Percentiles rank a stretch among this genome's conserved stretches.
These are phyloP conservation scores for Aspergillus fructus DNA, from an alignment of 2,329 filamentous ascomycete species.

Conservation along the genomic window DNA sequence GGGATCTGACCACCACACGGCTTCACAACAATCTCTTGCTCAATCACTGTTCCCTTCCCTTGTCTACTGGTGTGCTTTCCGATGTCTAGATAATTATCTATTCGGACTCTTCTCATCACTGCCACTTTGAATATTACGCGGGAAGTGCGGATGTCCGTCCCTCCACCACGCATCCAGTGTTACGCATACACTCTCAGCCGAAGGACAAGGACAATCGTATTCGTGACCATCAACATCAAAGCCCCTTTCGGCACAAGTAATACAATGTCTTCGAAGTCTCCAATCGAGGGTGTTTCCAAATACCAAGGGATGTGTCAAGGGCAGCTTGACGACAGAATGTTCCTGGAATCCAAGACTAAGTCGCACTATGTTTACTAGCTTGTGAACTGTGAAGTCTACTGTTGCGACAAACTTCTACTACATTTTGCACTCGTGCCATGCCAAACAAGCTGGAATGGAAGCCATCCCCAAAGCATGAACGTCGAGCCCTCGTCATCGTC, in stretches of 20 bases:
- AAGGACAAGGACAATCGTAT: not conserved
- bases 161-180: not conserved
- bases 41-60: not conserved
- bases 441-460: not conserved
- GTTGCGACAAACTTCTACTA: too few species aligned
- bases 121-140: not conserved
- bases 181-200: not conserved
- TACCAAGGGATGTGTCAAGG: slow-evolving; percentile 2
- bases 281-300: not conserved
- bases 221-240: not conserved
- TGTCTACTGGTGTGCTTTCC: not conserved
- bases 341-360: not conserved
- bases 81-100: not conserved
- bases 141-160: slow-evolving; percentile 3
- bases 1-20: slow-evolving; percentile 3
- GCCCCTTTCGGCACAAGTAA: not conserved
- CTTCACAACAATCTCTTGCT: not conserved
- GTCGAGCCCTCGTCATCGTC: not conserved
- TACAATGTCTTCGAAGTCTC: not conserved
- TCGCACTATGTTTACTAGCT: not conserved
- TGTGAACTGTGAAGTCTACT: too few species aligned
- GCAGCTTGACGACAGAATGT: slow-evolving; percentile 1
- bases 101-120: not conserved
- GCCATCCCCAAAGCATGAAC: not conserved
- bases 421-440: too few species aligned